Evolutionary conservation across 208 protist genomes (phyloP).

Genomic region (Crithidia fasciculata): DNA sequence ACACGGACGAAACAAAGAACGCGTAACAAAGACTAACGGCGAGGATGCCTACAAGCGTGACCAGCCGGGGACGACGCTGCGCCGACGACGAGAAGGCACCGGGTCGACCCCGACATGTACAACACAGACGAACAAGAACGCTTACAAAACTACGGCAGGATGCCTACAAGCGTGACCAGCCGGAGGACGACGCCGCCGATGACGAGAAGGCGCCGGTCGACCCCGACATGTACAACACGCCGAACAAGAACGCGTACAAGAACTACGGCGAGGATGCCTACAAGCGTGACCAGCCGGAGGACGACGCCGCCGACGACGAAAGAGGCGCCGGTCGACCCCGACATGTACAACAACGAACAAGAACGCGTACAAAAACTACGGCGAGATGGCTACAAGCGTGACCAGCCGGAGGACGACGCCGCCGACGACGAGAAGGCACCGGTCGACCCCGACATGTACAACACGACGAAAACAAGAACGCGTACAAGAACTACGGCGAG

Average conservation of each 20-base stretch:
- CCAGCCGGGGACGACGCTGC: conserved; percentile 2
- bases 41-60: neutral
- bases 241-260: conserved; percentile 22
- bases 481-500: no score
- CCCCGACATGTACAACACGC: conserved; percentile 28
- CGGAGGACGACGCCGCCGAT: conserved; percentile 16
- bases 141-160: conserved; percentile 45
- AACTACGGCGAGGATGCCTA: conserved; percentile 28
- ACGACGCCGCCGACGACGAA: conserved; percentile 1
- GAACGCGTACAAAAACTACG: no score
- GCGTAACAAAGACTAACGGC: conserved; percentile 16
- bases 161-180: conserved; percentile 46
- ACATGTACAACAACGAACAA: no score
- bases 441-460: no score
- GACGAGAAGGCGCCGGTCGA: conserved; percentile 16
- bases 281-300: conserved; percentile 8
- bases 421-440: no score
- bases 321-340: conserved; percentile 32
- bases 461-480: no score
- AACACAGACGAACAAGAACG: conserved; percentile 51
- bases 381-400: no score
- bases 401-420: no score
- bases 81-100: neutral
- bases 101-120: conserved; percentile 42
- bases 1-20: conserved; percentile 27